A percentile compares a stretch with the other conserved stretches of the same genome.
phyloP scores from a whole-genome alignment of 116 monocot genomes.

The Trichopus zeylanicus region DNA sequence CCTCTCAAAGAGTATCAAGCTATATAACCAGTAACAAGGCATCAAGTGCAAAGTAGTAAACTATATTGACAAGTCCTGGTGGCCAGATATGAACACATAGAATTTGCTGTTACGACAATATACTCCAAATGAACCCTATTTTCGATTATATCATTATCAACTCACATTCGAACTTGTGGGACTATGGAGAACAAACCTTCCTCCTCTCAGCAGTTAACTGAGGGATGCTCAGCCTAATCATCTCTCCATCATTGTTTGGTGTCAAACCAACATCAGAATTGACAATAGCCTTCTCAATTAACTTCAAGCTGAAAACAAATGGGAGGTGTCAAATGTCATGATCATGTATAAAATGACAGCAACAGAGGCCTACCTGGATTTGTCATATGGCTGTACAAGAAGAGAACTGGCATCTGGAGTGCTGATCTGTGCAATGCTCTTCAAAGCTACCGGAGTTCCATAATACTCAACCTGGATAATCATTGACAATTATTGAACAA shows the following conservation, averaged over 20 bases:
- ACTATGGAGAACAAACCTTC: constrained; percentile 48
- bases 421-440: constrained; percentile 91
- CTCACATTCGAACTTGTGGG: background rate
- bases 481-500: background rate
- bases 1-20: no score
- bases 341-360: background rate
- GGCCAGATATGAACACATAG: no score
- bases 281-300: constrained; percentile 95
- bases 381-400: constrained; percentile 90
- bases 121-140: no score
- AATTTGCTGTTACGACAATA: no score
- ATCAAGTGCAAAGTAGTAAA: no score
- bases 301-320: constrained; percentile 56
- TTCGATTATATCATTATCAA: no score
- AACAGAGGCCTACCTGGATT: constrained; percentile 50
- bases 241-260: constrained; percentile 93
- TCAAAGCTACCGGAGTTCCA: constrained; percentile 87
- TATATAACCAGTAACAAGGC: no score
- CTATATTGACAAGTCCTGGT: no score
- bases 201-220: constrained; percentile 89
- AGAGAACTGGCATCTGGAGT: constrained; percentile 88
- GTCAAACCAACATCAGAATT: constrained; percentile 75
- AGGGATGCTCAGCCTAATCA: constrained; percentile 71
- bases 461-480: constrained; percentile 89
- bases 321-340: background rate